Conservation (phyloP, 352 stramenopile species). For the Pythium diclinum region DNA sequence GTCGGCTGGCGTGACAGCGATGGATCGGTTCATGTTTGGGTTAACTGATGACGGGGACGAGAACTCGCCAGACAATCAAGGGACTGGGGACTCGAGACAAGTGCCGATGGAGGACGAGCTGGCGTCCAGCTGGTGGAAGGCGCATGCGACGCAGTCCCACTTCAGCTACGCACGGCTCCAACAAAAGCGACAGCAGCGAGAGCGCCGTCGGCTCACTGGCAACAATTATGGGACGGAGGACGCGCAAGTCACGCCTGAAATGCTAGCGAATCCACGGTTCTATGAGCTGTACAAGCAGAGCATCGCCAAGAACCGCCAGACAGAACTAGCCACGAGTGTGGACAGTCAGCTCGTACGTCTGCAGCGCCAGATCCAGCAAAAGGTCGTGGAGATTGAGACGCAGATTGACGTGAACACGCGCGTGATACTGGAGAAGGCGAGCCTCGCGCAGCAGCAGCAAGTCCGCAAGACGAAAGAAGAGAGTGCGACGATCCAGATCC, state of each 20-base stretch:
- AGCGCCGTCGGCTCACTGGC: not conserved
- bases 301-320: slow-evolving; percentile 12
- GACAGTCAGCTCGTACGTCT: slow-evolving; percentile 17
- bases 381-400: slow-evolving; percentile 41
- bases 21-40: slow-evolving; percentile 44
- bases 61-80: not conserved
- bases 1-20: slow-evolving; percentile 7
- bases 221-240: slow-evolving; percentile 15
- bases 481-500: slow-evolving; percentile 39
- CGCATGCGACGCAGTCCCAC: slow-evolving; percentile 35
- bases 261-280: slow-evolving; percentile 47
- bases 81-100: not conserved
- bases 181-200: slow-evolving; percentile 5
- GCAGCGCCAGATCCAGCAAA: slow-evolving; percentile 37
- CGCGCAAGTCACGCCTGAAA: slow-evolving; percentile 38
- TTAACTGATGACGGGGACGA: slow-evolving; percentile 11
- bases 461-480: slow-evolving; percentile 39
- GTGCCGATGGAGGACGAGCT: slow-evolving; percentile 29
- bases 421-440: slow-evolving; percentile 32
- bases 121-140: slow-evolving; percentile 58
- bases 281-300: slow-evolving; percentile 33
- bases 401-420: slow-evolving; percentile 62
- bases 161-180: slow-evolving; percentile 14
- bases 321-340: slow-evolving; percentile 31
- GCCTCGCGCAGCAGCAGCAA: slow-evolving; percentile 30